Conservation (phyloP, 768 basidiomycete species). For the Tephrocybe sp. region DNA sequence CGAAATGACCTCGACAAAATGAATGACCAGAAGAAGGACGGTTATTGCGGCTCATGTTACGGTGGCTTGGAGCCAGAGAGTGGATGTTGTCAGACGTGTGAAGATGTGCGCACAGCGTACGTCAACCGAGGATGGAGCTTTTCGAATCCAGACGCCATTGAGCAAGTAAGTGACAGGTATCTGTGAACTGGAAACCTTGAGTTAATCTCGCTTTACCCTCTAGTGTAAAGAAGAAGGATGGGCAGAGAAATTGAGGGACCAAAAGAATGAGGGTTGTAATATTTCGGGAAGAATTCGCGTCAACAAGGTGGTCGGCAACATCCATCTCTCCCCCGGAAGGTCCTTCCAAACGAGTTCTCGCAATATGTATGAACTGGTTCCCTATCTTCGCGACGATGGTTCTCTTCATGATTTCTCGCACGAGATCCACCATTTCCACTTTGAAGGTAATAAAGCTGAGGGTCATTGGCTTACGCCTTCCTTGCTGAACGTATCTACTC, state of each 20-base stretch:
- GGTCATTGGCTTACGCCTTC: background rate
- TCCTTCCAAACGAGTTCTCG: conserved; percentile 88
- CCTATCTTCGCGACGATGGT: conserved; percentile 86
- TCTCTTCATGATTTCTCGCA: conserved; percentile 95
- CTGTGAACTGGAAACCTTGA: background rate
- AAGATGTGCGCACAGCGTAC: conserved; percentile 90
- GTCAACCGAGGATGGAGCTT: conserved; percentile 95
- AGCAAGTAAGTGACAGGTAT: conserved; percentile 62
- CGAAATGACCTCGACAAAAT: conserved; percentile 86
- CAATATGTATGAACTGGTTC: conserved; percentile 86
- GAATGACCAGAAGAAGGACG: conserved; percentile 52
- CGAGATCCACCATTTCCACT: conserved; percentile 74
- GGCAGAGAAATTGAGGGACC: conserved; percentile 90
- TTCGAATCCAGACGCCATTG: conserved; percentile 82
- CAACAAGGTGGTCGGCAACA: conserved; percentile 96
- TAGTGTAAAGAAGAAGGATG: conserved; percentile 94
- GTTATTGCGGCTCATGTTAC: conserved; percentile 95
- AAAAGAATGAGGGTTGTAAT: conserved; percentile 93
- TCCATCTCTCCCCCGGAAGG: conserved; percentile 90
- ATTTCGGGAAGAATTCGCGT: conserved; percentile 87
- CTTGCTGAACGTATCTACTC: conserved; percentile 5
- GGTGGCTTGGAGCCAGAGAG: conserved; percentile 72
- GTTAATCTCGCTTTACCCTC: background rate
- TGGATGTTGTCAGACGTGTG: conserved; percentile 96
- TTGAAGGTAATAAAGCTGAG: conserved; percentile 45